phyloP scores from a whole-genome alignment of 139 green algal species.

The Coelastrella sp. region DNA sequence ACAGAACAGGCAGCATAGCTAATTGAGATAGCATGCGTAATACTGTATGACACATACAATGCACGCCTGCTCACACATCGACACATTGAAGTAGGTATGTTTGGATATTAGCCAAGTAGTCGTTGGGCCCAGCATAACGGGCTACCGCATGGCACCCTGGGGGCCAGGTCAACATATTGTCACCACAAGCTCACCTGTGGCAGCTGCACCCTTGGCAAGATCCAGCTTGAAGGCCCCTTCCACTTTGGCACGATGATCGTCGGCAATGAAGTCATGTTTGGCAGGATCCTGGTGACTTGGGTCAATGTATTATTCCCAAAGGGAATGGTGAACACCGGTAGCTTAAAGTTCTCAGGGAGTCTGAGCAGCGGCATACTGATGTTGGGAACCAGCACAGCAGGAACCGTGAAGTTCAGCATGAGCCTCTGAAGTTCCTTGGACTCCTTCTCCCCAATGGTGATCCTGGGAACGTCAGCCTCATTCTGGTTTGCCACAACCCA shows the following conservation, averaged over 20 bases:
- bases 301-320: background rate
- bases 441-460: background rate
- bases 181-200: background rate
- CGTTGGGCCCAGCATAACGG: too few species aligned
- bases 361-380: background rate
- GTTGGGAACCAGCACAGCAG: background rate
- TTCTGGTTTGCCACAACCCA: background rate
- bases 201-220: background rate
- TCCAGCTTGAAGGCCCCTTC: background rate
- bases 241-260: background rate
- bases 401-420: background rate
- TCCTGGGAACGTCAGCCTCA: background rate
- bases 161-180: too few species aligned
- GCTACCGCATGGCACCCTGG: too few species aligned
- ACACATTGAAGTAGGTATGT: too few species aligned
- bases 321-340: constrained; percentile 14
- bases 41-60: too few species aligned
- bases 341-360: background rate
- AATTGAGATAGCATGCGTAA: too few species aligned
- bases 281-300: background rate
- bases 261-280: constrained; percentile 20
- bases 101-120: too few species aligned
- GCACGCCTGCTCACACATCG: too few species aligned
- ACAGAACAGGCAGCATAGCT: too few species aligned
- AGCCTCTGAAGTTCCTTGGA: background rate